Conservation (phyloP, 2,329 filamentous ascomycete genomes). For the Pestalotiopsis sp. region DNA sequence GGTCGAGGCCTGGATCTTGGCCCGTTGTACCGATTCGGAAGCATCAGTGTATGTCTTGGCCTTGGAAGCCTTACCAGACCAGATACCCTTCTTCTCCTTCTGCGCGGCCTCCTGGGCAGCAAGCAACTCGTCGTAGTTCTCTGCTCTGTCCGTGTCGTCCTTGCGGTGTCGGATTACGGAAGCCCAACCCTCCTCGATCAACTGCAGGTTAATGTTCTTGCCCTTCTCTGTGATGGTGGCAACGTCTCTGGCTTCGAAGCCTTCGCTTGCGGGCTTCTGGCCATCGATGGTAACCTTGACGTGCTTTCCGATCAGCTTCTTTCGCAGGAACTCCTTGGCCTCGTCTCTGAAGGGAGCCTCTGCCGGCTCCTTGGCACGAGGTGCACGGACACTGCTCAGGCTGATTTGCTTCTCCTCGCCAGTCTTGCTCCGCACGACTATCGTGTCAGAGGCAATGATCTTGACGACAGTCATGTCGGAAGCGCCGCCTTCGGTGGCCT, state of each 20-base stretch:
- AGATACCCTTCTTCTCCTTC: conserved; percentile 90
- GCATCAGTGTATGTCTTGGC: conserved; percentile 83
- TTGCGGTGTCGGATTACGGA: conserved; percentile 94
- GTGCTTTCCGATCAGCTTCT: conserved; percentile 94
- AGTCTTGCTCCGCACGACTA: conserved; percentile 82
- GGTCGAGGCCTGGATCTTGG: conserved; percentile 88
- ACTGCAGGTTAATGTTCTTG: conserved; percentile 81
- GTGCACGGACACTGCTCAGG: conserved; percentile 89
- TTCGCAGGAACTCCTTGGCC: conserved; percentile 93
- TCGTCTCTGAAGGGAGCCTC: conserved; percentile 89
- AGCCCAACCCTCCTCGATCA: conserved; percentile 92
- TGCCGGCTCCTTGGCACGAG: conserved; percentile 83
- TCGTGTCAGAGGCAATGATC: conserved; percentile 85
- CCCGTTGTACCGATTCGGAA: conserved; percentile 91
- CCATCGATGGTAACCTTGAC: conserved; percentile 89
- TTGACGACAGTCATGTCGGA: conserved; percentile 83
- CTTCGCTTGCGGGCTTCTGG: conserved; percentile 84
- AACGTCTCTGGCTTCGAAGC: conserved; percentile 93
- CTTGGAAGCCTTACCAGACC: conserved; percentile 87
- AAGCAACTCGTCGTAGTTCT: conserved; percentile 89
- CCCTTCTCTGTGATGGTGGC: conserved; percentile 82
- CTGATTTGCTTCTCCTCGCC: conserved; percentile 88
- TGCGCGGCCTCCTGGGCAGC: conserved; percentile 82
- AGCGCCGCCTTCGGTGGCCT: conserved; percentile 64
- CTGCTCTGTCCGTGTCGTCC: conserved; percentile 90